Percentiles rank a stretch among this genome's conserved stretches.
These are phyloP conservation scores for Phoma sp. DNA, from an alignment of 2,329 filamentous ascomycete species.

Conservation along the genomic window DNA sequence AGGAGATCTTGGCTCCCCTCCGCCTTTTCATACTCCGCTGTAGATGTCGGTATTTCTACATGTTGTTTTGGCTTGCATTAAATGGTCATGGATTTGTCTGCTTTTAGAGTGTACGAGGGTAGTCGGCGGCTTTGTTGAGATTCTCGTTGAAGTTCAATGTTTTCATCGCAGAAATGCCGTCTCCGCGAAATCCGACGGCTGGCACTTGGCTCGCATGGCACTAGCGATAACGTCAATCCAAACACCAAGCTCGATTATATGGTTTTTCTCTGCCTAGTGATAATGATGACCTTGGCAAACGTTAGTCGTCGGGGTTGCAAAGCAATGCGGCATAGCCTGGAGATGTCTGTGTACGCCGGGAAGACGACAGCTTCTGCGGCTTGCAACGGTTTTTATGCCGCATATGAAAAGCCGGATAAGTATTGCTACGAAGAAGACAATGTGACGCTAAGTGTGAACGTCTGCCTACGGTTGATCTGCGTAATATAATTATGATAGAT, in stretches of 20 bases:
- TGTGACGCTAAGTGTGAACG: background rate
- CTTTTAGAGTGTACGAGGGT: background rate
- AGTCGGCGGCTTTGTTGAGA: background rate
- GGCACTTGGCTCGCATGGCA: constrained; percentile 18
- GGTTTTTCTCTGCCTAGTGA: constrained; percentile 14
- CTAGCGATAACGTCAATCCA: constrained; percentile 14
- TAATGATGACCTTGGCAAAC: constrained; percentile 11
- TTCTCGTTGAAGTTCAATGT: background rate
- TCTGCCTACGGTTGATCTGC: no score
- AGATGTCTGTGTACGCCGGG: background rate
- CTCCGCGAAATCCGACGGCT: constrained; percentile 8
- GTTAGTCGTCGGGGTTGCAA: background rate
- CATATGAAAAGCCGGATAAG: background rate
- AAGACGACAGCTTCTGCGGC: background rate
- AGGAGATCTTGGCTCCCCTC: constrained; percentile 13
- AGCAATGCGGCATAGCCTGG: constrained; percentile 10
- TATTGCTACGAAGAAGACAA: background rate
- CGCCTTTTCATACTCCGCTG: background rate
- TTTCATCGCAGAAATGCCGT: background rate
- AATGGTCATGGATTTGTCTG: background rate
- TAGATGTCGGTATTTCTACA: background rate
- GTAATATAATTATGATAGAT: no score
- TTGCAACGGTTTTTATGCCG: background rate
- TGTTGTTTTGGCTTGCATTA: no score
- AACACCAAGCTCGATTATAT: background rate